A percentile compares a stretch with the other conserved stretches of the same genome.
Evolutionary conservation across 495 filamentous ascomycete species (phyloP).

Genomic region (Annulohypoxylon maeteangense): DNA sequence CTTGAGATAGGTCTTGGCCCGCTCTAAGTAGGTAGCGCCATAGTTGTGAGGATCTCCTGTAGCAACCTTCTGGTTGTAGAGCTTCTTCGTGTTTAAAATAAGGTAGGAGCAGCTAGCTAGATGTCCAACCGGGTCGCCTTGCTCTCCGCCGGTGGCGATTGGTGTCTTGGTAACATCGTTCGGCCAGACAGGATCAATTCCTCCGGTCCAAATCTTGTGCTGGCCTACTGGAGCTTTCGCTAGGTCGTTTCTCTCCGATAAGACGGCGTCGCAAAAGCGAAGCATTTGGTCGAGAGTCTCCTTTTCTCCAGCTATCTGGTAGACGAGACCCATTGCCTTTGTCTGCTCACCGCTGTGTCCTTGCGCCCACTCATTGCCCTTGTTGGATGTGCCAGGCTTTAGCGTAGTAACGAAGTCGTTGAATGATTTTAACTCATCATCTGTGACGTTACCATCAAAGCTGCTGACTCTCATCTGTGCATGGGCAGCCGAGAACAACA

Average conservation of each 20-base stretch:
- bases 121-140: constrained; percentile 28
- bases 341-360: constrained; percentile 35
- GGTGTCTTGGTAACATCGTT: constrained; percentile 22
- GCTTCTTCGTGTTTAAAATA: constrained; percentile 20
- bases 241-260: constrained; percentile 34
- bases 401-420: constrained; percentile 27
- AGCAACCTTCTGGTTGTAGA: constrained; percentile 25
- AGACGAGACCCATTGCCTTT: constrained; percentile 34
- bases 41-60: constrained; percentile 26
- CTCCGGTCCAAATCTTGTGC: constrained; percentile 30
- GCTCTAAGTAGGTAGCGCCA: constrained; percentile 27
- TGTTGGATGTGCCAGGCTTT: constrained; percentile 21
- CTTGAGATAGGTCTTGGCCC: constrained; percentile 33
- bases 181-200: constrained; percentile 28
- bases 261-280: constrained; percentile 33
- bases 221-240: constrained; percentile 30
- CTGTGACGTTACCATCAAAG: constrained; percentile 33
- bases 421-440: constrained; percentile 33
- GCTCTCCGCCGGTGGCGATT: constrained; percentile 22
- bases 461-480: constrained; percentile 35
- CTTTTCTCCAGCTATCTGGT: constrained; percentile 29
- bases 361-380: constrained; percentile 30
- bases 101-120: constrained; percentile 26
- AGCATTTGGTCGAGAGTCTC: constrained; percentile 34
- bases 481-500: not conserved